Evolutionary conservation across 2,329 filamentous ascomycete genomes (phyloP), one percentile per base, ranked within the genome.

Genomic region (Aspergillus sp.): DNA sequence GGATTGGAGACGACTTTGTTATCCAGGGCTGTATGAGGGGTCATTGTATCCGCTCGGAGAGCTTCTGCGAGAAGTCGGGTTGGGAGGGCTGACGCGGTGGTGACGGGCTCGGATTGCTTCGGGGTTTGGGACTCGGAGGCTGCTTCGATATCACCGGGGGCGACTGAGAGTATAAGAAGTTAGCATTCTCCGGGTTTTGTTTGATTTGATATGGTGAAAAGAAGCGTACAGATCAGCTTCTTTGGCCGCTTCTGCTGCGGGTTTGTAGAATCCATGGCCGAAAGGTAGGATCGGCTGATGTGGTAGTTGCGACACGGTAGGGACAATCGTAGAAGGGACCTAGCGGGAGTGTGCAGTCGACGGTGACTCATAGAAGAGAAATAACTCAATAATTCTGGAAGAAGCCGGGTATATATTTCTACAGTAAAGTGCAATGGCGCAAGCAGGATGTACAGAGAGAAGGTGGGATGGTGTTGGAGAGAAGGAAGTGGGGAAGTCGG

Each of bases 141-240:
- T 12, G 56, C 61, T 56, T 67, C 59, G 58, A 77, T 76, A 56
- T 78, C 75, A n/a, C 75, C 75, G 23, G 75, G 75, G 11, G 75
- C 75, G 55, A 78, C 75, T 78, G 61, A 23, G 19, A 23, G n/a
- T n/a, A 24, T 3, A 50, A 24, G 14, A 43, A 17, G 19, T 54
- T 49, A 57, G 49, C 17, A 43, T 27, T 14, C 2, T 27, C 9
- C 12, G 12, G n/a, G 17, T 14, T 9, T 33, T 9, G 31, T 39
- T 40, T 33, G 5, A 3, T 17, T 6, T 14, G 23, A 27, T 19
- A n/a, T 4, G n/a, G 24, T 24, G 3, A 7, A 24, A 27, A n/a
- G 14, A 19, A 3, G 31, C 46, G 31, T 52, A 57, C 54, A 55
- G 19, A 59, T 55, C 8, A 56, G 50, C 43, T 59, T 59, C 53